Percentiles rank a stretch among this genome's conserved stretches.
Evolutionary conservation across 1,284 basidiomycete species (phyloP).

Genomic region (Filobasidium uniguttulatum): DNA sequence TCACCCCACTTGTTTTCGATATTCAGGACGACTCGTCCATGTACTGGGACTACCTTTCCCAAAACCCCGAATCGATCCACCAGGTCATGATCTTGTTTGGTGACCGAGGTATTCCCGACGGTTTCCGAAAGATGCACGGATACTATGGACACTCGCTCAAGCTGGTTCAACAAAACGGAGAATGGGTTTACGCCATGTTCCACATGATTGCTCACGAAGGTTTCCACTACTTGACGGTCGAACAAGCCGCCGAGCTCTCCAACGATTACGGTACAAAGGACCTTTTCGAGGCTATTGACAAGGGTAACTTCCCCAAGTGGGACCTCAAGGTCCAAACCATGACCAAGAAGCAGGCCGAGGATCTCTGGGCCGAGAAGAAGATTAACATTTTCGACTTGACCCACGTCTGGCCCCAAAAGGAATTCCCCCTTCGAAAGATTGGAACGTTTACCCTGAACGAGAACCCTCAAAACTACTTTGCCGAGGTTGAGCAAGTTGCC

Average conservation of each 20-base stretch:
- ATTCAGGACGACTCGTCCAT: slow-evolving; percentile 25
- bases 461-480: slow-evolving; percentile 49
- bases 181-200: slow-evolving; percentile 70
- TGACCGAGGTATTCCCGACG: slow-evolving; percentile 80
- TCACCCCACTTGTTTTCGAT: slow-evolving; percentile 3
- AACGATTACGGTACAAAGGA: slow-evolving; percentile 66
- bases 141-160: slow-evolving; percentile 91
- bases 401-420: slow-evolving; percentile 70
- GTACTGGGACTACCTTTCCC: slow-evolving; percentile 72
- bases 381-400: slow-evolving; percentile 61
- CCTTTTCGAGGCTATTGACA: slow-evolving; percentile 67
- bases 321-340: slow-evolving; percentile 53
- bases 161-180: slow-evolving; percentile 65
- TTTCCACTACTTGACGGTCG: slow-evolving; percentile 46
- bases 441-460: slow-evolving; percentile 77
- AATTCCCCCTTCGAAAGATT: slow-evolving; percentile 72
- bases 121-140: slow-evolving; percentile 69
- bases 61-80: slow-evolving; percentile 82
- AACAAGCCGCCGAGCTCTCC: slow-evolving; percentile 41
- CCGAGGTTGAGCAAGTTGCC: slow-evolving; percentile 59
- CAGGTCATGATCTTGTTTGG: slow-evolving; percentile 57
- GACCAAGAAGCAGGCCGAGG: slow-evolving; percentile 78
- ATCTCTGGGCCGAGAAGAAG: slow-evolving; percentile 46
- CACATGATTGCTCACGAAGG: slow-evolving; percentile 64
- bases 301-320: slow-evolving; percentile 63